Base-by-base conservation (phyloP, 305 asterid species). In the Rubia balearica region DNA sequence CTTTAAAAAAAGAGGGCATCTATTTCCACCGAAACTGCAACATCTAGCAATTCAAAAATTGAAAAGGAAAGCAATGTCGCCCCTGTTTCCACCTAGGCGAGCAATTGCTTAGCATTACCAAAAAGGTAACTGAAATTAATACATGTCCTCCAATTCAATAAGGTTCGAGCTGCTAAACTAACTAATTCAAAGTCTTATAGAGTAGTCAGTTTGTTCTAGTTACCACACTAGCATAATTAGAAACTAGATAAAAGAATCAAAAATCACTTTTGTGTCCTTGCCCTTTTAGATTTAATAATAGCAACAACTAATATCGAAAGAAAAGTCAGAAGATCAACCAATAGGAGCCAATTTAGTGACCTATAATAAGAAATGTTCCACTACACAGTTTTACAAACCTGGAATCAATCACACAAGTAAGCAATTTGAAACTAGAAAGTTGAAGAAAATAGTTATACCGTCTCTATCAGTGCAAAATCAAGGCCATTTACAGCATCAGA, bases 401-500 rank as follows among this genome's bases (percentile, higher is more conserved):
- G 70, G 33, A 53, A 45, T 46, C 8, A 30, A 21, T 45, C 70
- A 43, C 70, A 66, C 48, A 30, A 19, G 40, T 36, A 16, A 16
- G 10, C 72, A 51, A 41, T 36, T 45, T 51, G 17, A n/a, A 8
- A 41, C 43, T 45, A 64, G 56, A 14, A 33, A 27, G 57, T 4
- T 57, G 60, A 64, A 68, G 77, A 73, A 70, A 69, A 68, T 76
- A 76, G 72, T 56, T 65, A 68, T 91, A 94, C 99, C 96, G 17
- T 81, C 72, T 89, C 99, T 81, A 94, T 75, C 84, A 71, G 76
- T 24, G 86, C 70, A 83, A 85, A 72, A 80, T 94, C 83, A 57
- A 94, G 88, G 72, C 93, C 99, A 78, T 80, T 81, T 74, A 87
- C 73, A 76, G 96, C 77, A 71, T 87, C 90, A 8, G 95, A 86